Percentiles rank a stretch among this genome's conserved stretches.
phyloP scores from a whole-genome alignment of 2,329 filamentous ascomycete genomes.

The Xylaria sp. region DNA sequence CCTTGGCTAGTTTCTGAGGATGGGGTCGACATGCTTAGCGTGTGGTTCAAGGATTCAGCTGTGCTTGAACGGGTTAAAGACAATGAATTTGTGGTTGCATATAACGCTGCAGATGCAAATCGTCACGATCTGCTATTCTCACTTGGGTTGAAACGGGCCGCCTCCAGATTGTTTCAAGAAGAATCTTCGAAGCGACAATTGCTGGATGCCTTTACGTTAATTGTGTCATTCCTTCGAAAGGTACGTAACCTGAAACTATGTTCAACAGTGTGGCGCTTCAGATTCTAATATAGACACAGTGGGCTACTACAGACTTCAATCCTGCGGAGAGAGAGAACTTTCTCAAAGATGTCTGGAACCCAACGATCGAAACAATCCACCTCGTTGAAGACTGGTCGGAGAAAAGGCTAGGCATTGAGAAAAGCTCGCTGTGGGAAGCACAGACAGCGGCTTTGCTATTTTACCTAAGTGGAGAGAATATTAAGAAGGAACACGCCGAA shows the following conservation, averaged over 20 bases:
- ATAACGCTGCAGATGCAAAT: background rate
- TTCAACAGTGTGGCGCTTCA: background rate
- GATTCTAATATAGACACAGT: conserved; percentile 2
- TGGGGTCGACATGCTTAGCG: background rate
- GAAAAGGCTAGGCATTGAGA: background rate
- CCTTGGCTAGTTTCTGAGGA: background rate
- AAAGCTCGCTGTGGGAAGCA: background rate
- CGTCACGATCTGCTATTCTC: background rate
- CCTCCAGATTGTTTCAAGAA: background rate
- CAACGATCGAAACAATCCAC: background rate
- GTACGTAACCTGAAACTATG: background rate
- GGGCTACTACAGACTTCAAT: background rate
- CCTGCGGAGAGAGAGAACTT: background rate
- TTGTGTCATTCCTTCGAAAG: background rate
- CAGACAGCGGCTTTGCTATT: background rate
- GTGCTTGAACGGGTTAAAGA: background rate
- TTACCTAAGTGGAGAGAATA: background rate
- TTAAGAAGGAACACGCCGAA: background rate
- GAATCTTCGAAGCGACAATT: background rate
- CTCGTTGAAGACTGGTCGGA: conserved; percentile 9
- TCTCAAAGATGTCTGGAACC: background rate
- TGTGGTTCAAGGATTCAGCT: conserved; percentile 3
- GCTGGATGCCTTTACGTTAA: background rate
- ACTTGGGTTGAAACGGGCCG: background rate
- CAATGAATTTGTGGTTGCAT: background rate